A percentile compares a stretch with the other conserved stretches of the same genome.
Conservation (phyloP, 2,329 filamentous ascomycete species). For the Penicillium fuscoglaucum region DNA sequence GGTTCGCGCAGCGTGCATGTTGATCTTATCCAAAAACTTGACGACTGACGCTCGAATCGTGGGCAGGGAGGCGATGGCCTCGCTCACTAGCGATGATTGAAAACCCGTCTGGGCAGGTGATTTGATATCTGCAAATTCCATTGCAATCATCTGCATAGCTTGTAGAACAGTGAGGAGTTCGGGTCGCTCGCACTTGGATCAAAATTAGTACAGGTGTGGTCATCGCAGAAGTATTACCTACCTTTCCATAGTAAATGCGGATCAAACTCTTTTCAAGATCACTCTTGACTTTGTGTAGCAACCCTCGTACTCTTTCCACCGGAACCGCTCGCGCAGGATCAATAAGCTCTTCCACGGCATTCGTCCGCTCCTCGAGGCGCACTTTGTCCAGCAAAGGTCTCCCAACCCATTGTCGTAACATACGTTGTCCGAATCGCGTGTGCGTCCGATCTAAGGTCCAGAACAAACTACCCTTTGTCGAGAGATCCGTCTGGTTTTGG, state of each 20-base stretch:
- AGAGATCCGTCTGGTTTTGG: conserved; percentile 86
- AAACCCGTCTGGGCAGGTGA: conserved; percentile 70
- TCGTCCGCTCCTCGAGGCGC: conserved; percentile 73
- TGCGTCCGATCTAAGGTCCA: conserved; percentile 93
- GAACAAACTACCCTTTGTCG: conserved; percentile 83
- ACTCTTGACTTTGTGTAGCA: conserved; percentile 70
- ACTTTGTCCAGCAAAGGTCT: conserved; percentile 77
- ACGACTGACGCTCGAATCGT: conserved; percentile 72
- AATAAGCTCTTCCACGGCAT: conserved; percentile 83
- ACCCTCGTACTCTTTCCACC: conserved; percentile 70
- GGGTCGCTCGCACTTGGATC: conserved; percentile 68
- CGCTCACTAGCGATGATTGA: conserved; percentile 65
- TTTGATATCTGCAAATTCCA: conserved; percentile 70
- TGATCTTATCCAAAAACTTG: conserved; percentile 79
- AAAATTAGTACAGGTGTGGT: conserved; percentile 18
- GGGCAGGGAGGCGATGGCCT: conserved; percentile 74
- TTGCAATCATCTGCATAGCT: conserved; percentile 76
- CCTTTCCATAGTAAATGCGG: conserved; percentile 93
- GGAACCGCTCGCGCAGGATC: conserved; percentile 64
- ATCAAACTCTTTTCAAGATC: conserved; percentile 93
- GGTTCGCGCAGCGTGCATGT: conserved; percentile 73
- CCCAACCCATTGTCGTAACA: conserved; percentile 93
- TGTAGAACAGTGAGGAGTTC: conserved; percentile 85
- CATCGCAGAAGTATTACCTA: conserved; percentile 16
- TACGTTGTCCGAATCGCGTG: conserved; percentile 82